phyloP scores from a whole-genome alignment of 139 green algal species.

The Coelastrella sp. region DNA sequence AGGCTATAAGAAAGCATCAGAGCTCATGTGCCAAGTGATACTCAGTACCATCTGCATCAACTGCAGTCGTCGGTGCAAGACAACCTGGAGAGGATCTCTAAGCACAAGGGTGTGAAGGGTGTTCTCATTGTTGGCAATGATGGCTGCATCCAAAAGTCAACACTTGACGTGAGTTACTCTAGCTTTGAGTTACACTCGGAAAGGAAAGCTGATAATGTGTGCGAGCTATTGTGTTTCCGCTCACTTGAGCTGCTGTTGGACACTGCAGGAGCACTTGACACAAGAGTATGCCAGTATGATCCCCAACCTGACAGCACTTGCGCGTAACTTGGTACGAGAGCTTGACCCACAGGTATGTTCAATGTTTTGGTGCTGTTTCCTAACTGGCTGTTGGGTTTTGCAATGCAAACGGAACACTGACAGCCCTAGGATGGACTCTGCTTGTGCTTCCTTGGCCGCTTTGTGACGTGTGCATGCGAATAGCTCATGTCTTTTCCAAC shows the following conservation, averaged over 20 bases:
- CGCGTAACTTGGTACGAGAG: conserved; percentile 79
- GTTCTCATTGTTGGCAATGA: conserved; percentile 65
- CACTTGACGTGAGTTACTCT: conserved; percentile 54
- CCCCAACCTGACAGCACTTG: conserved; percentile 73
- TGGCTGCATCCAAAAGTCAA: conserved; percentile 58
- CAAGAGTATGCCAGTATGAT: conserved; percentile 78
- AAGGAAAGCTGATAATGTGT: not conserved
- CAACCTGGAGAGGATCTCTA: conserved; percentile 37
- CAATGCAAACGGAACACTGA: no score
- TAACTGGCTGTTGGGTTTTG: no score
- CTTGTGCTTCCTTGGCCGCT: no score
- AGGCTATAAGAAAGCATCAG: no score
- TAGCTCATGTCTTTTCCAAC: no score
- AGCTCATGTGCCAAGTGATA: no score
- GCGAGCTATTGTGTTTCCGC: not conserved
- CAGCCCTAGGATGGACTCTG: no score
- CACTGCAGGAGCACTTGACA: conserved; percentile 69
- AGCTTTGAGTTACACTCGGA: no score
- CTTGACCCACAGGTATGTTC: conserved; percentile 72
- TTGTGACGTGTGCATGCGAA: no score
- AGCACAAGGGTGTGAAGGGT: conserved; percentile 61
- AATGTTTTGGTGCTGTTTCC: not conserved
- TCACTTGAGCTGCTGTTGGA: not conserved
- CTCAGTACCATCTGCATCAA: not conserved
- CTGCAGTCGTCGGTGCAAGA: conserved; percentile 34